These are phyloP conservation scores for Celoporthe dispersa DNA, from an alignment of 2,329 filamentous ascomycete species.

Conservation along the genomic window DNA sequence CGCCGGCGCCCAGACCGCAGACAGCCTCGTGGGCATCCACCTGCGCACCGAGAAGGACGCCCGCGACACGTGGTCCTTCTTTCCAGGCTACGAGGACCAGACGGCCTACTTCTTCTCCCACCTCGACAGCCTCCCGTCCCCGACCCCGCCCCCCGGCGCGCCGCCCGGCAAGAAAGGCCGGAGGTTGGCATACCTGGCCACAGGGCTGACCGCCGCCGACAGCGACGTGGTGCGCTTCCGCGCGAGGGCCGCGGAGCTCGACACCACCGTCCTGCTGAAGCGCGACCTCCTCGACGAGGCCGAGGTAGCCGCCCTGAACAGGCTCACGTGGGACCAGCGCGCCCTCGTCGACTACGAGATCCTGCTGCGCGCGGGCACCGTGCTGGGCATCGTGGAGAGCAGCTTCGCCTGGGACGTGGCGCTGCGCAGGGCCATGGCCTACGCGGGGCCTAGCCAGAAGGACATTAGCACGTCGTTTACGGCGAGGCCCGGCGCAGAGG, in stretches of 20 bases:
- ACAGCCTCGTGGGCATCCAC: slow-evolving; percentile 41
- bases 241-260: slow-evolving; percentile 41
- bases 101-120: slow-evolving; percentile 39
- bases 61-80: slow-evolving; percentile 22
- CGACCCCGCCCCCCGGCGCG: not conserved
- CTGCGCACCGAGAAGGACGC: slow-evolving; percentile 43
- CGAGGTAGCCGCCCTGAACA: slow-evolving; percentile 41
- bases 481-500: not conserved
- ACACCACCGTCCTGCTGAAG: slow-evolving; percentile 48
- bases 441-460: slow-evolving; percentile 28
- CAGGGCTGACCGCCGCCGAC: slow-evolving; percentile 40
- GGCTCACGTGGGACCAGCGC: slow-evolving; percentile 53
- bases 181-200: slow-evolving; percentile 47
- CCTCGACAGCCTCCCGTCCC: slow-evolving; percentile 24
- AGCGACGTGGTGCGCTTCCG: slow-evolving; percentile 43
- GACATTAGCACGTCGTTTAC: slow-evolving; percentile 3
- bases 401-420: slow-evolving; percentile 54
- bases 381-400: slow-evolving; percentile 50
- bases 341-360: slow-evolving; percentile 57
- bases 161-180: slow-evolving; percentile 32
- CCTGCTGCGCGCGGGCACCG: slow-evolving; percentile 46
- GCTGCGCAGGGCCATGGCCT: slow-evolving; percentile 42
- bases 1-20: slow-evolving; percentile 28
- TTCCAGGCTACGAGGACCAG: slow-evolving; percentile 41
- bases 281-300: slow-evolving; percentile 45